These are phyloP conservation scores for Ceratopteris richardii DNA, from an alignment of 75 land plant genomes.

Conservation along the genomic window DNA sequence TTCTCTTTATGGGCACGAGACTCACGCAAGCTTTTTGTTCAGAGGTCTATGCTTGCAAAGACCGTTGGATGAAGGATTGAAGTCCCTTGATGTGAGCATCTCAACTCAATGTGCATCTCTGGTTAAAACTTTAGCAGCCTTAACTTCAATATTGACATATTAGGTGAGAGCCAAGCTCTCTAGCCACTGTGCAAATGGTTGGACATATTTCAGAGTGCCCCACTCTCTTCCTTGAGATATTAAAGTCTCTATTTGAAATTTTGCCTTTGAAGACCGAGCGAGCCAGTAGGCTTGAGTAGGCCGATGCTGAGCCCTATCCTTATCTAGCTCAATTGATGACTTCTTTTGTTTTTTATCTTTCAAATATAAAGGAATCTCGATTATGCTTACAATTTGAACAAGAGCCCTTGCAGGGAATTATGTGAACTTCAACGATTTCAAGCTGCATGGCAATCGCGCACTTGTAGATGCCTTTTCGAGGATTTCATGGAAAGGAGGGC, in stretches of 20 bases:
- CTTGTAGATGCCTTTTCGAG: too few species aligned
- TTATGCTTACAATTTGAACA: too few species aligned
- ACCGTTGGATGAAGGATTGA: constrained; percentile 83
- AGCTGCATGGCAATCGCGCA: too few species aligned
- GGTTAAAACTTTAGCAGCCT: constrained; percentile 76
- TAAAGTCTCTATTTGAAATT: constrained; percentile 85
- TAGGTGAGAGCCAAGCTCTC: constrained; percentile 56
- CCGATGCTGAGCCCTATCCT: constrained; percentile 89
- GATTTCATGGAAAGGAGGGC: too few species aligned
- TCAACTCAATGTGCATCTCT: constrained; percentile 93
- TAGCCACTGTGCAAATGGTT: constrained; percentile 62
- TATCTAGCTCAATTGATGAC: too few species aligned
- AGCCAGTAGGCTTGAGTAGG: constrained; percentile 91
- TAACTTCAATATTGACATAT: constrained; percentile 85
- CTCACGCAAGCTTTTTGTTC: too few species aligned
- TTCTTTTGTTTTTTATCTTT: too few species aligned
- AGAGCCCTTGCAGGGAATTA: too few species aligned
- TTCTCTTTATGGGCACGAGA: too few species aligned
- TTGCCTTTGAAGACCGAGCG: constrained; percentile 83
- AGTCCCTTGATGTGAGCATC: constrained; percentile 66
- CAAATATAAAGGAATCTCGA: too few species aligned
- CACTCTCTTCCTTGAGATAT: constrained; percentile 76
- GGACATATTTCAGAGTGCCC: constrained; percentile 85
- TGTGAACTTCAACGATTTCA: too few species aligned
- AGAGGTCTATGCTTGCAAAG: too few species aligned